These are phyloP conservation scores for Diplodia scrobiculata DNA, from an alignment of 2,329 filamentous ascomycete species.

Conservation along the genomic window DNA sequence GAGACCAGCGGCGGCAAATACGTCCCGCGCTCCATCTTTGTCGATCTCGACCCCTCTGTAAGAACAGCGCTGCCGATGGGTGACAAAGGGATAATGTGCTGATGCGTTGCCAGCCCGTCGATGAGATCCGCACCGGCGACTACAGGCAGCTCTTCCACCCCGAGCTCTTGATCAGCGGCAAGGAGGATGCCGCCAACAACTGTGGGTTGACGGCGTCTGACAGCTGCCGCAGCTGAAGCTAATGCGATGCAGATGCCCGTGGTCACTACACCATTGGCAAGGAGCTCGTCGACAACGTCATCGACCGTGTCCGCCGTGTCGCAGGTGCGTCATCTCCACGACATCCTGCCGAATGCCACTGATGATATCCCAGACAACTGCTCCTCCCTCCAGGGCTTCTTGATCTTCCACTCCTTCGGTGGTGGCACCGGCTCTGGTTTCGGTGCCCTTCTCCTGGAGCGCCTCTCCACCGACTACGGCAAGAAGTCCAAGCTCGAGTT, in stretches of 20 bases:
- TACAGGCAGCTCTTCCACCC: constrained; percentile 98
- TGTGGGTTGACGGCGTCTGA: constrained; percentile 16
- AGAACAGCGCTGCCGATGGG: constrained; percentile 1
- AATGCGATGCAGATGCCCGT: constrained; percentile 69
- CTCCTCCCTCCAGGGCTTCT: constrained; percentile 95
- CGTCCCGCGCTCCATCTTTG: constrained; percentile 98
- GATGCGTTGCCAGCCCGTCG: constrained; percentile 57
- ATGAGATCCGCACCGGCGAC: constrained; percentile 95
- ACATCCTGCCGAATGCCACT: not conserved
- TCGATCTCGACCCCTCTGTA: constrained; percentile 99
- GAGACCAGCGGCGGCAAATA: constrained; percentile 99
- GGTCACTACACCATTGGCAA: constrained; percentile 99
- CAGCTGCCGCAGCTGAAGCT: constrained; percentile 14
- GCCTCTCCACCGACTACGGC: constrained; percentile 97
- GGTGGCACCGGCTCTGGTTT: constrained; percentile 99
- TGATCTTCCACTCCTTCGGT: constrained; percentile 99
- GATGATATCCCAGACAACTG: constrained; percentile 69
- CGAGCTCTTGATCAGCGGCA: constrained; percentile 99
- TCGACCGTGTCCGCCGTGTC: constrained; percentile 96
- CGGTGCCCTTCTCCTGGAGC: constrained; percentile 97
- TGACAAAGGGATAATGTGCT: constrained; percentile 12
- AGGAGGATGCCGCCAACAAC: constrained; percentile 99
- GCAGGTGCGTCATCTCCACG: constrained; percentile 52
- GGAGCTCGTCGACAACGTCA: constrained; percentile 96
- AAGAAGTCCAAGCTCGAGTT: constrained; percentile 99